phyloP scores from a whole-genome alignment of 2,329 filamentous ascomycete species.

The Pseudopithomyces maydicus region DNA sequence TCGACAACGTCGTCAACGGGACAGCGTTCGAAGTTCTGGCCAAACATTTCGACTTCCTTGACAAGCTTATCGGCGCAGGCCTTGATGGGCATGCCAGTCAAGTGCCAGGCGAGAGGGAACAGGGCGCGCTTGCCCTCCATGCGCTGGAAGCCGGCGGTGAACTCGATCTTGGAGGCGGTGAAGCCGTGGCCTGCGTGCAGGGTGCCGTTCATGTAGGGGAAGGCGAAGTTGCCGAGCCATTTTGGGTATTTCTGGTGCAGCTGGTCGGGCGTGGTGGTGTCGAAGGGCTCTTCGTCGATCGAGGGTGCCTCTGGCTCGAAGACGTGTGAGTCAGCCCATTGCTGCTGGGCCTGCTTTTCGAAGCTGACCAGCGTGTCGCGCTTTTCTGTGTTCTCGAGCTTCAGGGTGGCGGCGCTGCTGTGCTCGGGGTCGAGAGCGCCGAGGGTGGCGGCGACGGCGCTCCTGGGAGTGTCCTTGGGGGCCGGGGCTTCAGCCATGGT shows the following conservation, averaged over 20 bases:
- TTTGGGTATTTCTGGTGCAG: conserved; percentile 84
- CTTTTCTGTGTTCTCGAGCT: conserved; percentile 81
- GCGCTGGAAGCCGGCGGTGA: conserved; percentile 80
- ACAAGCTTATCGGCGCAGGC: conserved; percentile 94
- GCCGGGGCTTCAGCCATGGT: conserved; percentile 40
- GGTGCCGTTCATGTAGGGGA: conserved; percentile 53
- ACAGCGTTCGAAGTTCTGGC: conserved; percentile 81
- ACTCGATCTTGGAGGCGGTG: conserved; percentile 91
- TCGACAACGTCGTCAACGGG: conserved; percentile 42
- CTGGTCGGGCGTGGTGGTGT: conserved; percentile 73
- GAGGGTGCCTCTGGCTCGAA: conserved; percentile 89
- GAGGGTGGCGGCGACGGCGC: conserved; percentile 57
- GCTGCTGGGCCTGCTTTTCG: conserved; percentile 90
- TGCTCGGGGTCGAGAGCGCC: conserved; percentile 61
- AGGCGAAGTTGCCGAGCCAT: conserved; percentile 83
- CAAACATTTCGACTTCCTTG: conserved; percentile 87
- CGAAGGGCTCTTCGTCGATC: conserved; percentile 74
- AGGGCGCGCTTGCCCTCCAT: conserved; percentile 89
- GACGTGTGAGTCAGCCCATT: conserved; percentile 77
- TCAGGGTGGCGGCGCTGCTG: conserved; percentile 64
- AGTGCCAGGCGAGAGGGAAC: conserved; percentile 94
- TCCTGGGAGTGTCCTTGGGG: conserved; percentile 34
- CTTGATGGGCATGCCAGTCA: conserved; percentile 93
- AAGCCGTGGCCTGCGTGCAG: conserved; percentile 93
- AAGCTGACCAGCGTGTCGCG: conserved; percentile 78